phyloP scores from a whole-genome alignment of 345 rosid genomes.

The Gynandropsis gynandra region DNA sequence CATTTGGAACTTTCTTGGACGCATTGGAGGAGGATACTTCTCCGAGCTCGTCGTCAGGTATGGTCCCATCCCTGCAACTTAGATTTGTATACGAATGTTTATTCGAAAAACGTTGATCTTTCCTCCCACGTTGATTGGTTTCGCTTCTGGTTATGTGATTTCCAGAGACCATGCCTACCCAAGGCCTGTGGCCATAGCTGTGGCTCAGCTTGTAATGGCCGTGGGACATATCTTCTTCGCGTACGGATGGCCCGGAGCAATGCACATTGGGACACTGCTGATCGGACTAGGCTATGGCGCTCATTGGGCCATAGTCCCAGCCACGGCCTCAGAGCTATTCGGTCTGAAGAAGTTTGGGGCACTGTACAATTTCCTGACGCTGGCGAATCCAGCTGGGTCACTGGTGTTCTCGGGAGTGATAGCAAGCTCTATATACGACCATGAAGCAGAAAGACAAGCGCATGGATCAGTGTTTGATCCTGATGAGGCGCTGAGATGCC shows the following conservation, averaged over 20 bases:
- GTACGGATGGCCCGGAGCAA: constrained; percentile 86
- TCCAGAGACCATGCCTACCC: constrained; percentile 86
- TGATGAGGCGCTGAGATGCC: constrained; percentile 59
- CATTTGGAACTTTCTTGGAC: constrained; percentile 98
- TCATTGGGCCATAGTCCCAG: constrained; percentile 99
- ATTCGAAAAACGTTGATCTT: too few relatives aligned
- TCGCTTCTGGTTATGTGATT: constrained; percentile 15
- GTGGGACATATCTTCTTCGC: constrained; percentile 86
- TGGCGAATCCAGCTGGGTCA: constrained; percentile 95
- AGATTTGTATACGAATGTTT: too few relatives aligned
- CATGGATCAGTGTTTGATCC: constrained; percentile 25
- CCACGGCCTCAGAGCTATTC: constrained; percentile 91
- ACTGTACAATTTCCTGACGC: constrained; percentile 86
- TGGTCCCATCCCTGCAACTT: too few relatives aligned
- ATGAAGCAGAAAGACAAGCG: constrained; percentile 83
- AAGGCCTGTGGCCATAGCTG: constrained; percentile 75
- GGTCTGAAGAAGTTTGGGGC: constrained; percentile 94
- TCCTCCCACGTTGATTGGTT: neutral
- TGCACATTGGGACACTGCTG: constrained; percentile 82
- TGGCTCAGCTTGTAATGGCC: constrained; percentile 80
- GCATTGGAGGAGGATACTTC: constrained; percentile 90
- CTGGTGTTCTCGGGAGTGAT: constrained; percentile 85
- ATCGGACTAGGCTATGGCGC: constrained; percentile 94
- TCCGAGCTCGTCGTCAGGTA: constrained; percentile 90
- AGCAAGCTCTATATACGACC: constrained; percentile 83